phyloP scores from a whole-genome alignment of 257 asterid species.

The Solanum microdontum region DNA sequence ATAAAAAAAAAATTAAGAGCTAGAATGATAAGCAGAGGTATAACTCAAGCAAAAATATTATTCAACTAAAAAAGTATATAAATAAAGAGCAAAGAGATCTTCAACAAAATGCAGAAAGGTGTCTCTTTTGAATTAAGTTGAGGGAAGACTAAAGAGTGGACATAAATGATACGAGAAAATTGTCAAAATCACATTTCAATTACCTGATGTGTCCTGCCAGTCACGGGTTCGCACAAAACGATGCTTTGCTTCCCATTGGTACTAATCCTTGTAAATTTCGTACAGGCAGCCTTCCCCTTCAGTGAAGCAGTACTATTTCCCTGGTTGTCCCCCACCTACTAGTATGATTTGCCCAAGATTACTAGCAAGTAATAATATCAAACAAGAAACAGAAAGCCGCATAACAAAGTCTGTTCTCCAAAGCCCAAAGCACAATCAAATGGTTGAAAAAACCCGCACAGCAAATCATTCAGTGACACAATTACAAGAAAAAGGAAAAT shows the following conservation, averaged over 20 bases:
- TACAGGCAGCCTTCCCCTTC: conserved; percentile 81
- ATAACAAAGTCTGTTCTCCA: neutral
- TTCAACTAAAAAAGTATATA: neutral
- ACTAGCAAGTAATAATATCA: neutral
- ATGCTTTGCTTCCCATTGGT: conserved; percentile 77
- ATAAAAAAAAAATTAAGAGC: neutral
- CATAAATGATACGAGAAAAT: neutral
- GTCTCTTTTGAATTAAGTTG: neutral
- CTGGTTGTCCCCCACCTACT: conserved; percentile 40
- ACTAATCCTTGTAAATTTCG: conserved; percentile 77
- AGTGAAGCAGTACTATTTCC: conserved; percentile 8
- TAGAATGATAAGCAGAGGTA: neutral
- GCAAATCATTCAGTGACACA: neutral
- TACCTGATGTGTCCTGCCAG: conserved; percentile 99
- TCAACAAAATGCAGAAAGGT: neutral
- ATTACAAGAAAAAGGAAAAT: neutral
- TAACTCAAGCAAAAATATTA: neutral
- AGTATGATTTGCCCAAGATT: neutral
- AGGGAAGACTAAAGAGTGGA: neutral
- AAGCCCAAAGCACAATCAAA: neutral
- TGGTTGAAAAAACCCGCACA: neutral
- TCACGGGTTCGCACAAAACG: conserved; percentile 73
- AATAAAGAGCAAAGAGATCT: neutral
- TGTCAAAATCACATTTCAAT: neutral
- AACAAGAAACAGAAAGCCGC: neutral